Percentiles rank a stretch among this genome's conserved stretches.
phyloP scores from a whole-genome alignment of 148 eudicot species.

The Bassia scoparia region DNA sequence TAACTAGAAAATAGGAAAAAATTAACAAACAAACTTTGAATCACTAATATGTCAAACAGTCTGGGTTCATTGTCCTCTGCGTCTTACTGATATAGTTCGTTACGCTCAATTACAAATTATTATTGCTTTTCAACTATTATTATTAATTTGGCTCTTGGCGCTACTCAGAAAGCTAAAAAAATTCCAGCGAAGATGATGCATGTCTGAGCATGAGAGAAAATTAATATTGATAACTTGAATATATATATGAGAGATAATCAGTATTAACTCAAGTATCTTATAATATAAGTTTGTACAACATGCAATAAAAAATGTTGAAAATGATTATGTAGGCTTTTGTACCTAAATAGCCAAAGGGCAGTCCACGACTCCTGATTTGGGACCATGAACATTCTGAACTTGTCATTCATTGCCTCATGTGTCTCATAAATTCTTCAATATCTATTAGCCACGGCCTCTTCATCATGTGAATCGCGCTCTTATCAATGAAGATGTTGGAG shows the following conservation, averaged over 20 bases:
- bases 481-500: constrained; percentile 92
- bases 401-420: not conserved
- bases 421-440: constrained; percentile 13
- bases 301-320: not conserved
- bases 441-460: constrained; percentile 90
- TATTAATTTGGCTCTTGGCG: not conserved
- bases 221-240: too few species aligned
- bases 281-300: too few species aligned
- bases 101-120: too few species aligned
- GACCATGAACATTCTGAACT: not conserved
- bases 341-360: not conserved
- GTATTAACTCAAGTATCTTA: too few species aligned
- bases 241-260: too few species aligned
- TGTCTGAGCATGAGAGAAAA: not conserved
- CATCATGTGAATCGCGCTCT: constrained; percentile 98
- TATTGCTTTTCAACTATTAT: not conserved
- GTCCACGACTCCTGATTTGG: not conserved
- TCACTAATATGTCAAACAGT: too few species aligned
- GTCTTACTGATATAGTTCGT: too few species aligned
- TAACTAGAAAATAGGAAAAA: too few species aligned
- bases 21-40: too few species aligned
- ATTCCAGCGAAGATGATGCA: not conserved
- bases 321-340: not conserved
- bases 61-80: too few species aligned
- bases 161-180: not conserved